Evolutionary conservation across 805 yeast genomes (phyloP).

Genomic region (Candida ovalis): DNA sequence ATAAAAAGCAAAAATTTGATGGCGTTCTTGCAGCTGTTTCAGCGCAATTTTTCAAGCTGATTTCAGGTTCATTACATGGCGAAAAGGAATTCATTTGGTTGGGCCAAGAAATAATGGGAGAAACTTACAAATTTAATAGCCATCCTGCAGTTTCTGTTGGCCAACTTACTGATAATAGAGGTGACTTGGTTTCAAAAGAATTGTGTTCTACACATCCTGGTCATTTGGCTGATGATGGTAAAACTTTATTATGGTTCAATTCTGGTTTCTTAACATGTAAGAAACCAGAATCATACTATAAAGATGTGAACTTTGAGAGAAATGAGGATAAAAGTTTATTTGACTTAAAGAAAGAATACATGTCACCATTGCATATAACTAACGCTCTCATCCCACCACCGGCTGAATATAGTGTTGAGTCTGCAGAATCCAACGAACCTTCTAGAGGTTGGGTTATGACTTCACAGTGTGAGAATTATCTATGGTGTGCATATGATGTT

Average conservation of each 20-base stretch:
- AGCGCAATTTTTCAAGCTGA: conserved; percentile 40
- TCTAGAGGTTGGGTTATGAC: conserved; percentile 52
- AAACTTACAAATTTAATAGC: conserved; percentile 46
- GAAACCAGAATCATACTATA: conserved; percentile 36
- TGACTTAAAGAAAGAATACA: conserved; percentile 35
- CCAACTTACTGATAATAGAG: conserved; percentile 27
- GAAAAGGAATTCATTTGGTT: conserved; percentile 80
- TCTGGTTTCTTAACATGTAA: conserved; percentile 66
- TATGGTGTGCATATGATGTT: conserved; percentile 59
- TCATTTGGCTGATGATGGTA: conserved; percentile 50
- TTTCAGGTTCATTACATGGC: conserved; percentile 60
- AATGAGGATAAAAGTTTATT: conserved; percentile 23
- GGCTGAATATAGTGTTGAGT: conserved; percentile 30
- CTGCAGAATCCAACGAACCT: conserved; percentile 38
- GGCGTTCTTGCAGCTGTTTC: conserved; percentile 42
- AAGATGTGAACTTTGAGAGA: conserved; percentile 33
- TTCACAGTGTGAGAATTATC: conserved; percentile 49
- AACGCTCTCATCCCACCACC: conserved; percentile 53
- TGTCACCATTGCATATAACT: conserved; percentile 39
- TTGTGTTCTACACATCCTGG: conserved; percentile 63
- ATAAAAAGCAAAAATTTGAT: conserved; percentile 46
- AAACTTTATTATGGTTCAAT: conserved; percentile 59
- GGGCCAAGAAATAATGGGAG: conserved; percentile 56
- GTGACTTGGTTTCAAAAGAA: conserved; percentile 35
- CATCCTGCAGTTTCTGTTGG: conserved; percentile 60